Evolutionary conservation across 2,329 filamentous ascomycete species (phyloP).

Genomic region (Neophaeococcomyces mojaviensis): DNA sequence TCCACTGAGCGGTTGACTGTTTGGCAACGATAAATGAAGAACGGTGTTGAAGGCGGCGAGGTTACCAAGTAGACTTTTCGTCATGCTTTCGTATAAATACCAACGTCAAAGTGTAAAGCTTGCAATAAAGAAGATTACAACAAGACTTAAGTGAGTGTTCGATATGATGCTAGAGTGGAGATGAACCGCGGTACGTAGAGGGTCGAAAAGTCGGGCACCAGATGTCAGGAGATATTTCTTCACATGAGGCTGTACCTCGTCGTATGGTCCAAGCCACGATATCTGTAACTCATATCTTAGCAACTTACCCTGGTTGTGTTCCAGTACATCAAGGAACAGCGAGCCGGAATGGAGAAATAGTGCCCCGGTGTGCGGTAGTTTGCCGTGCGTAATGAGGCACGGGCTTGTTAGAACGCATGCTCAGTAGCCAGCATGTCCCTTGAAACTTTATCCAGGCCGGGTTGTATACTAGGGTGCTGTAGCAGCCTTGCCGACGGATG

Average conservation of each 20-base stretch:
- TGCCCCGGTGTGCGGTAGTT: too few relatives aligned
- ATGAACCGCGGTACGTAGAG: background rate
- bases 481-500: too few relatives aligned
- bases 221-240: background rate
- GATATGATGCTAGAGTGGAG: background rate
- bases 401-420: too few relatives aligned
- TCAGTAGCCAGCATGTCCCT: too few relatives aligned
- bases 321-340: too few relatives aligned
- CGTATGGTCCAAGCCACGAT: background rate
- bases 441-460: too few relatives aligned
- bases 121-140: background rate
- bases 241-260: background rate
- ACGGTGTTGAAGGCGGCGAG: slow-evolving; percentile 4
- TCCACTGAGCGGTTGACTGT: background rate
- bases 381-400: too few relatives aligned
- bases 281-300: background rate
- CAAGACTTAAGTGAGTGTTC: background rate
- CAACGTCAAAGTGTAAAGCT: background rate
- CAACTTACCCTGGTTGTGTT: too few relatives aligned
- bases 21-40: slow-evolving; percentile 2
- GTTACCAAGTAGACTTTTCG: slow-evolving; percentile 1
- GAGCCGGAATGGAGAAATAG: too few relatives aligned
- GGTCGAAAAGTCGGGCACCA: slow-evolving; percentile 1
- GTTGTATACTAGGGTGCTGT: too few relatives aligned
- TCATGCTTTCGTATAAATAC: slow-evolving; percentile 1